Percentiles rank a stretch among this genome's conserved stretches.
Evolutionary conservation across 352 stramenopile genomes (phyloP).

Genomic region (Phytopythium sindhum): DNA sequence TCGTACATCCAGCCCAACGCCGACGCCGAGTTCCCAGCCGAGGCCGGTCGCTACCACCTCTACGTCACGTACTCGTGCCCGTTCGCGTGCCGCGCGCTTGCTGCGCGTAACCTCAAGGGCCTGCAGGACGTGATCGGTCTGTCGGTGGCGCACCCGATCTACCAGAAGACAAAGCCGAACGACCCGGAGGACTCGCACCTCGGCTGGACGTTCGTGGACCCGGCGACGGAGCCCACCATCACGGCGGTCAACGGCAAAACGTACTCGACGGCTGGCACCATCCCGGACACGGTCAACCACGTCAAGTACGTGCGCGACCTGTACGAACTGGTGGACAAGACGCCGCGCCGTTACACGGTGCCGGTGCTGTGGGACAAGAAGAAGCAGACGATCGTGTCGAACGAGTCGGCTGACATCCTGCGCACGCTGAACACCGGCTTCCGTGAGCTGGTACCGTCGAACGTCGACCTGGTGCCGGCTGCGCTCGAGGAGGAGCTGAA

Average conservation of each 20-base stretch:
- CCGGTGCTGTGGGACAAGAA: too few species aligned
- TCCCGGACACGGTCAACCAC: slow-evolving; percentile 29
- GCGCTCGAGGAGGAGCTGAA: too few species aligned
- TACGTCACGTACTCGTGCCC: slow-evolving; percentile 93
- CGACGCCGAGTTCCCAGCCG: slow-evolving; percentile 38
- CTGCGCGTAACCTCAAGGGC: slow-evolving; percentile 86
- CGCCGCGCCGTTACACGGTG: too few species aligned
- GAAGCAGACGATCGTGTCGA: too few species aligned
- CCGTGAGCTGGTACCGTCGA: too few species aligned
- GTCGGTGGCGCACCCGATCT: slow-evolving; percentile 70
- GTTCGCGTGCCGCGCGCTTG: slow-evolving; percentile 51
- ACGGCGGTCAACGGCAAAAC: slow-evolving; percentile 4
- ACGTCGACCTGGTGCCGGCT: too few species aligned
- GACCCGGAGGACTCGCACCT: slow-evolving; percentile 31
- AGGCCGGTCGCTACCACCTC: slow-evolving; percentile 87
- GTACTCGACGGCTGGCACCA: slow-evolving; percentile 18
- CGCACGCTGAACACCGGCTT: too few species aligned
- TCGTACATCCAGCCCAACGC: slow-evolving; percentile 17
- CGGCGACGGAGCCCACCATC: slow-evolving; percentile 2
- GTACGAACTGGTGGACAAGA: too few species aligned
- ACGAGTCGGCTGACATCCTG: too few species aligned
- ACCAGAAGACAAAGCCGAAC: slow-evolving; percentile 37
- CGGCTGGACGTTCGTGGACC: slow-evolving; percentile 35
- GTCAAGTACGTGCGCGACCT: too few species aligned
- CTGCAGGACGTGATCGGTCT: slow-evolving; percentile 89